Percentiles rank a stretch among this genome's conserved stretches.
These are phyloP conservation scores for Lachancea lanzarotensis DNA, from an alignment of 805 yeast genomes.

Conservation along the genomic window DNA sequence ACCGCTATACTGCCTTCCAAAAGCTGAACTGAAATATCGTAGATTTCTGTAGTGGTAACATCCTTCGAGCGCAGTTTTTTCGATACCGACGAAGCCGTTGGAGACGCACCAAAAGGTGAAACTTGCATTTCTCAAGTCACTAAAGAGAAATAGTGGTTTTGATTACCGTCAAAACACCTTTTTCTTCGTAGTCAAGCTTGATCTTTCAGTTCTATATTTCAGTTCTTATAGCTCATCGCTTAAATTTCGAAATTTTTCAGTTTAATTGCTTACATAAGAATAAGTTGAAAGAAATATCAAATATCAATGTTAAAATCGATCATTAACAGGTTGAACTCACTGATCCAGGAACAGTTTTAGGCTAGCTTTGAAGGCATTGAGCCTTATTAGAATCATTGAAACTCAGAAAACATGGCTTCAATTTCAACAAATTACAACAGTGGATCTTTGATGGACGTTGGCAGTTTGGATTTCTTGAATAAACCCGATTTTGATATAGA, in stretches of 20 bases:
- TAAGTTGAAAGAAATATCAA: neutral
- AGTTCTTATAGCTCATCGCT: neutral
- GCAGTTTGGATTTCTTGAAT: conserved; percentile 21
- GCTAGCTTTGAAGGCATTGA: neutral
- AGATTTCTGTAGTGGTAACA: conserved; percentile 39
- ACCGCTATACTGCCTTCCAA: conserved; percentile 32
- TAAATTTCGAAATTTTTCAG: conserved; percentile 1
- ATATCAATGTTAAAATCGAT: neutral
- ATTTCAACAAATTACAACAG: neutral
- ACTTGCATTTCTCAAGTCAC: neutral
- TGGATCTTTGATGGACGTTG: conserved; percentile 25
- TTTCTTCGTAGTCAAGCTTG: neutral
- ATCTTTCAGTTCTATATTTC: neutral
- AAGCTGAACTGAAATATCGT: conserved; percentile 30
- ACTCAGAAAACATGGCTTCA: no score
- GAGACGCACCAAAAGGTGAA: neutral
- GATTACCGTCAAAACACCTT: neutral
- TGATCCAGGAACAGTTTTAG: neutral
- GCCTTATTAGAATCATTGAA: neutral
- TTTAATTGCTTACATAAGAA: neutral
- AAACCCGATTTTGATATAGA: conserved; percentile 15
- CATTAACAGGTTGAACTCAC: neutral
- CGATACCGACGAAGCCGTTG: conserved; percentile 37
- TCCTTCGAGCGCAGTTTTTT: conserved; percentile 51
- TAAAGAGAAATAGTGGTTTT: neutral